Base-by-base conservation (phyloP, 331 rosid species). In the Malus hybrid region DNA sequence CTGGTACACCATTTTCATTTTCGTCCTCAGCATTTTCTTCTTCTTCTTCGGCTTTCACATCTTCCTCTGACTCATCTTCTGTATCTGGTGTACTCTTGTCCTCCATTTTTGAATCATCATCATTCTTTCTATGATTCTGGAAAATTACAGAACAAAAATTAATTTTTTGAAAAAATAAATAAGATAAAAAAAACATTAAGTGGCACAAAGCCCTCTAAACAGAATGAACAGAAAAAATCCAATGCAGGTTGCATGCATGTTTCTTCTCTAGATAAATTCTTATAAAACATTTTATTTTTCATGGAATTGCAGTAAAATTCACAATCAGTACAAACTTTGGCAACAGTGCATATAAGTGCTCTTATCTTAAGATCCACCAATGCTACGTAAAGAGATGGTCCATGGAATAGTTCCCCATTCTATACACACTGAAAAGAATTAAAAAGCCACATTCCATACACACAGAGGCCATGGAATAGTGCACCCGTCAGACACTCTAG, bases 51-150 rank as follows among this genome's bases (percentile, higher is more conserved):
- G 14, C 48, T 54, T 85, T 72, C 54, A 71, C 78, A 57, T 87
- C 81, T 66, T 80, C 87, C 71, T 80, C 83, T 10, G 83, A 77
- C 46, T 78, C 92, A 50, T 84, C 89, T 69, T 91, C 97, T 48
- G 91, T 76, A 79, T 91, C 97, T 72, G 84, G 71, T 72, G 89
- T 13, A 83, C 73, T 69, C 88, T 83, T 88, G 74, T 77, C 79
- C 80, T 85, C 89, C 48, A 28, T 74, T 69, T 73, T 82, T 32
- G 86, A 80, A 84, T 81, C 80, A 80, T 85, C 93, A 65, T 75
- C 90, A 44, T 59, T 86, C 78, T 85, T 92, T 87, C 83, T 90
- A 68, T 63, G 88, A 69, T 66, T 87, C 99, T 94, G 76, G 74
- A 81, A 62, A 72, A 77, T 52, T 19, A 15, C 73, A 81, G 39